Conservation (phyloP, 2,329 filamentous ascomycete species). For the Pseudocercospora ulei region DNA sequence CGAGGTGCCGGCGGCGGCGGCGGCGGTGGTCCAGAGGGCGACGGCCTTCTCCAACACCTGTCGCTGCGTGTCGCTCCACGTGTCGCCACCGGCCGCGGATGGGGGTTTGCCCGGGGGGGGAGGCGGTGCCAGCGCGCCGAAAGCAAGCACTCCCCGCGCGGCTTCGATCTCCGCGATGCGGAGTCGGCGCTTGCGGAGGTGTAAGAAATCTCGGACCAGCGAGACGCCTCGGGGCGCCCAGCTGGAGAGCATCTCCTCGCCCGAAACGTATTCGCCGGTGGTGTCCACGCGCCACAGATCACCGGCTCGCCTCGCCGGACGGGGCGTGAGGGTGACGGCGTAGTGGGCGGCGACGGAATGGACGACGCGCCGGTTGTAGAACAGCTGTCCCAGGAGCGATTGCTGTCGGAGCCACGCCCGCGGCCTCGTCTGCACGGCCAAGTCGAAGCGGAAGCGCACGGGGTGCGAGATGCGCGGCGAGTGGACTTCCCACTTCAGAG, state of each 20-base stretch:
- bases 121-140: conserved; percentile 40
- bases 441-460: conserved; percentile 73
- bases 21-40: conserved; percentile 51
- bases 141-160: conserved; percentile 52
- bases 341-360: conserved; percentile 81
- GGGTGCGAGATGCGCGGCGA: conserved; percentile 77
- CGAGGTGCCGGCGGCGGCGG: too few relatives aligned
- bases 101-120: neutral
- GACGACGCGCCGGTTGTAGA: conserved; percentile 74
- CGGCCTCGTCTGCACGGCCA: conserved; percentile 73
- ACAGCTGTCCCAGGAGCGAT: conserved; percentile 78
- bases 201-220: conserved; percentile 77
- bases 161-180: conserved; percentile 73
- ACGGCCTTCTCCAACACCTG: conserved; percentile 47
- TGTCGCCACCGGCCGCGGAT: conserved; percentile 26
- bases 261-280: conserved; percentile 88
- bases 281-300: conserved; percentile 97
- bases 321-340: conserved; percentile 72
- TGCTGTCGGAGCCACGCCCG: conserved; percentile 75
- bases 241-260: conserved; percentile 72
- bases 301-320: conserved; percentile 79
- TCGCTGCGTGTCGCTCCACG: conserved; percentile 33
- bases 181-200: conserved; percentile 60
- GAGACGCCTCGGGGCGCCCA: conserved; percentile 89
- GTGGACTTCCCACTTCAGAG: conserved; percentile 72